Base-by-base conservation (phyloP, 495 filamentous ascomycete genomes). In the Aspergillus haitiensis region DNA sequence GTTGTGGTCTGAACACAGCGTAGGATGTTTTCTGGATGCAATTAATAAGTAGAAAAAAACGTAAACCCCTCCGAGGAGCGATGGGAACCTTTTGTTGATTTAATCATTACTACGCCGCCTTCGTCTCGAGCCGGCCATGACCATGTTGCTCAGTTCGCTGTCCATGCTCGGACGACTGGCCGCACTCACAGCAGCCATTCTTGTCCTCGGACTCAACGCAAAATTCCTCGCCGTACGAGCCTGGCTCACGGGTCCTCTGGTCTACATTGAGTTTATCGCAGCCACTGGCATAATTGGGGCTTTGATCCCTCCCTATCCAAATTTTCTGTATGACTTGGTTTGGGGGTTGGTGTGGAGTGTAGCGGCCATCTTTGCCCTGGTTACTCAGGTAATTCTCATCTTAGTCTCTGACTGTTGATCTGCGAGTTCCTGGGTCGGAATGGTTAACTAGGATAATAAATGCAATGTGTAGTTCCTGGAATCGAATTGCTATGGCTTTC, bases 281-380 rank as follows among this genome's bases (percentile, higher is more conserved):
- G 40, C 32, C 0, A 13, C 48, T 10, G 44, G 49, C 31, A 16
- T 49, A 10, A 7, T 60, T 4, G 58, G 47, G 9, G 32, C 27
- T n/a, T 32, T 60, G 8, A 45, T 60, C 15, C 58, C 58, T 2
- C 58, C 58, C 15, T 55, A 55, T 16, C 58, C 51, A 9, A 60
- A 60, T 36, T 60, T 60, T 18, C 50, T 55, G 2, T 60, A 36
- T 31, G 58, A 60, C 16, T 13, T 48, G 16, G 42, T 60, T 45
- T 52, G 49, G 51, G 58, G 49, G 0, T 15, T 60, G 11, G 58
- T 32, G 13, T 33, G 27, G 31, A 16, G 12, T 13, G 2, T 60
- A 9, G 27, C 34, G 18, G 50, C 40, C 7, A 18, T 48, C 8
- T 60, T 60, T 55, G 58, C 58, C 31, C 37, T 60, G 1, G 35